Conservation (phyloP, 495 filamentous ascomycete genomes). For the Aspergillus biplanus region DNA sequence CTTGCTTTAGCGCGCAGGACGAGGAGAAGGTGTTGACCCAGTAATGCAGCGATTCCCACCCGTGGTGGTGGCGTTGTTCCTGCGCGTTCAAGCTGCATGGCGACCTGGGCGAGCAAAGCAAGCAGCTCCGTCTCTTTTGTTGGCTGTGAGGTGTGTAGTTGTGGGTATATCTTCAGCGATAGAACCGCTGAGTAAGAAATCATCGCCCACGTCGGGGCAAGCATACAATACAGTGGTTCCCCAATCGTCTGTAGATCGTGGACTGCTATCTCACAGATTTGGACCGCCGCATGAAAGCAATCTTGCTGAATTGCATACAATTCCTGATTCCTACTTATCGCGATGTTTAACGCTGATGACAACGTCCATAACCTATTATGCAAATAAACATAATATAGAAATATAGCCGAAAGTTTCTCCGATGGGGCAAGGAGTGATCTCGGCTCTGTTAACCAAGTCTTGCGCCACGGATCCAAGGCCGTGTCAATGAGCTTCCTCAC, state of each 20-base stretch:
- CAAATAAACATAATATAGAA: slow-evolving; percentile 31
- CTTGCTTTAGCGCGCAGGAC: slow-evolving; percentile 25
- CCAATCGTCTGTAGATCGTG: slow-evolving; percentile 27
- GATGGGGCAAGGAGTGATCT: slow-evolving; percentile 4
- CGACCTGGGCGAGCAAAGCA: slow-evolving; percentile 28
- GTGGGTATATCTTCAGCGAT: slow-evolving; percentile 28
- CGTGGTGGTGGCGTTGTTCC: slow-evolving; percentile 32
- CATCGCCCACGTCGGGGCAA: slow-evolving; percentile 40
- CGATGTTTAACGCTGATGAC: slow-evolving; percentile 29
- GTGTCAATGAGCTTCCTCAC: slow-evolving; percentile 26
- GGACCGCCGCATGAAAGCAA: slow-evolving; percentile 42
- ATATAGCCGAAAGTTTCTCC: slow-evolving; percentile 27
- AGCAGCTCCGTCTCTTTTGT: slow-evolving; percentile 30
- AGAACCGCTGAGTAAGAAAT: slow-evolving; percentile 33
- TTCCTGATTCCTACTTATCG: slow-evolving; percentile 9
- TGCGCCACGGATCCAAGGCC: slow-evolving; percentile 25
- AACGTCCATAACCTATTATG: slow-evolving; percentile 35
- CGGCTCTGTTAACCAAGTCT: slow-evolving; percentile 23
- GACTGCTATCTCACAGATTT: slow-evolving; percentile 32
- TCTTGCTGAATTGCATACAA: slow-evolving; percentile 51
- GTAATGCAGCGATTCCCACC: slow-evolving; percentile 33
- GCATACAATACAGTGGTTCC: slow-evolving; percentile 35
- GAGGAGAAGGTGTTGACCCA: slow-evolving; percentile 31
- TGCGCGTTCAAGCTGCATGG: slow-evolving; percentile 28
- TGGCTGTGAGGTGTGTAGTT: slow-evolving; percentile 16